These are phyloP conservation scores for Pleurotus sapidus DNA, from an alignment of 768 basidiomycete species.

Conservation along the genomic window DNA sequence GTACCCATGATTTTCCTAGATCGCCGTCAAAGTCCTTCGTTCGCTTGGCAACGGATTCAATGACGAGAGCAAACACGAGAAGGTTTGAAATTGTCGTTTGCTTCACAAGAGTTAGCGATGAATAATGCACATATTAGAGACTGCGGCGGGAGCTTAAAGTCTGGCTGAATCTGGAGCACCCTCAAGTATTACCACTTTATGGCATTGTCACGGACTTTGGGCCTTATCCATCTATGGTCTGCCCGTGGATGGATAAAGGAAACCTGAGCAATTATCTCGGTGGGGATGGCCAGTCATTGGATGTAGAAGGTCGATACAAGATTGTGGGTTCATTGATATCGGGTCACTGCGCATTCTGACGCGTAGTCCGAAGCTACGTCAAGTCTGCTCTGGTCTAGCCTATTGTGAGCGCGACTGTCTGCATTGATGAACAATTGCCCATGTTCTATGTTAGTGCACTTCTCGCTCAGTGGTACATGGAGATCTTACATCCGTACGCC, in stretches of 20 bases:
- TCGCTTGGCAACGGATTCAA: not conserved
- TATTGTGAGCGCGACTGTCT: constrained; percentile 3
- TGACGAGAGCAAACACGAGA: constrained; percentile 2
- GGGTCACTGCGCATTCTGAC: not conserved
- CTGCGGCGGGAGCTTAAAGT: constrained; percentile 17
- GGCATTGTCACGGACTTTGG: constrained; percentile 27
- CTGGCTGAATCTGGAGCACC: constrained; percentile 17
- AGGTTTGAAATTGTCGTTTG: not conserved
- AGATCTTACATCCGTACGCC: constrained; percentile 28
- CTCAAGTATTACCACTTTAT: constrained; percentile 22
- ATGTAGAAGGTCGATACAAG: constrained; percentile 10
- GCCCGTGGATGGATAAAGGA: constrained; percentile 30
- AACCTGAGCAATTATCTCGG: constrained; percentile 20
- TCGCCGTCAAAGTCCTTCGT: constrained; percentile 12
- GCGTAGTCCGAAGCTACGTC: not conserved
- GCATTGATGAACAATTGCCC: not conserved
- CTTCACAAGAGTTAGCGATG: not conserved
- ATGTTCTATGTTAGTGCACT: constrained; percentile 12
- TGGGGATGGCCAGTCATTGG: constrained; percentile 10
- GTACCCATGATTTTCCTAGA: not conserved
- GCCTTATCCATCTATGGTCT: constrained; percentile 26
- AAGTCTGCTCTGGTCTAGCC: constrained; percentile 2
- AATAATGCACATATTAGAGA: constrained; percentile 1
- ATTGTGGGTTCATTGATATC: constrained; percentile 12
- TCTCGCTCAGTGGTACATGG: constrained; percentile 24